phyloP scores from a whole-genome alignment of 2,329 filamentous ascomycete species.

The Penicillium sclerotiorum region DNA sequence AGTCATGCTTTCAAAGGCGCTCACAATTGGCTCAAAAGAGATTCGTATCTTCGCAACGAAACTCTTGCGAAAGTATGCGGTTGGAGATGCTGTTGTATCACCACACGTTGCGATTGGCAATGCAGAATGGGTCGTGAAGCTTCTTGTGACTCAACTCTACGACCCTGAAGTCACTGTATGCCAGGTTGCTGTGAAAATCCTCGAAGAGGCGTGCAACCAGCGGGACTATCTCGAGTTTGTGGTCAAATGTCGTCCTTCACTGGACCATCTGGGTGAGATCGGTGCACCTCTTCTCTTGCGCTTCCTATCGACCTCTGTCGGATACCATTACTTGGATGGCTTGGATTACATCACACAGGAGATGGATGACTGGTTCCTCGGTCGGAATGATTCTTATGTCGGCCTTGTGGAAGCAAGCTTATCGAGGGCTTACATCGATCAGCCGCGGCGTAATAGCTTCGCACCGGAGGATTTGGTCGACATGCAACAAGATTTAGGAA shows the following conservation, averaged over 20 bases:
- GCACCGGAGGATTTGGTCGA: constrained; percentile 62
- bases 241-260: constrained; percentile 88
- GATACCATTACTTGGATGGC: constrained; percentile 95
- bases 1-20: constrained; percentile 87
- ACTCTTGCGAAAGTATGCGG: constrained; percentile 83
- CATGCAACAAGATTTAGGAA: constrained; percentile 57
- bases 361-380: constrained; percentile 99
- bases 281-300: constrained; percentile 88
- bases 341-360: constrained; percentile 98
- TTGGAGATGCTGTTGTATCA: constrained; percentile 51
- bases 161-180: constrained; percentile 97
- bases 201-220: constrained; percentile 95
- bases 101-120: constrained; percentile 56
- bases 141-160: constrained; percentile 97
- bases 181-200: constrained; percentile 91
- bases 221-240: constrained; percentile 91
- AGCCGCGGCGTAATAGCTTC: constrained; percentile 51
- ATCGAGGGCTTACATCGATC: constrained; percentile 72
- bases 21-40: constrained; percentile 87
- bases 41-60: constrained; percentile 90
- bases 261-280: constrained; percentile 96
- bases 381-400: constrained; percentile 95
- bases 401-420: constrained; percentile 93
- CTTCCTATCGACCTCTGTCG: constrained; percentile 93
- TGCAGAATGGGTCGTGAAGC: constrained; percentile 92